Percentiles rank a stretch among this genome's conserved stretches.
Conservation (phyloP, 208 protist species). For the Trypanosoma grayi region DNA sequence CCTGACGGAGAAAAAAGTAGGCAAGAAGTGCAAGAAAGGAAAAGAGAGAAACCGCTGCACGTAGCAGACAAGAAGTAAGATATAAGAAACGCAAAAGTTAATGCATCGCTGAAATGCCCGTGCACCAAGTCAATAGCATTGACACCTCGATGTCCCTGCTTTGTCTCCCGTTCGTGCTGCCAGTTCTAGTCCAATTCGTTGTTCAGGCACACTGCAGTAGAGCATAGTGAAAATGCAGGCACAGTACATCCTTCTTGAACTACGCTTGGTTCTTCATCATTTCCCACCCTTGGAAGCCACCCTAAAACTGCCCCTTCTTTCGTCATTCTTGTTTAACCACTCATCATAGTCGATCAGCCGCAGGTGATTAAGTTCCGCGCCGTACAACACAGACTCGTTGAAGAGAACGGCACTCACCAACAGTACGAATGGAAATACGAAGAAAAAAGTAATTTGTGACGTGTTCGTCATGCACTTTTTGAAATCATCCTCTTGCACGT, state of each 20-base stretch:
- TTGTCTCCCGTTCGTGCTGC: too few relatives aligned
- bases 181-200: too few relatives aligned
- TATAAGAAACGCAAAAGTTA: too few relatives aligned
- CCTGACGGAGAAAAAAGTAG: background rate
- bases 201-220: too few relatives aligned
- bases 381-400: constrained; percentile 26
- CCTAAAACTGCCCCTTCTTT: background rate
- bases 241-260: background rate
- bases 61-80: too few relatives aligned
- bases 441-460: constrained; percentile 23
- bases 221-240: too few relatives aligned
- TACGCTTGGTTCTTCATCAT: background rate
- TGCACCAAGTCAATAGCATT: too few relatives aligned
- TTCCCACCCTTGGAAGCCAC: background rate
- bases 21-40: too few relatives aligned
- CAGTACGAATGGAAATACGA: constrained; percentile 31
- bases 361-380: constrained; percentile 24
- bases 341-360: constrained; percentile 34
- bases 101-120: too few relatives aligned
- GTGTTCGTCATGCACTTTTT: constrained; percentile 17
- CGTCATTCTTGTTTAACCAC: constrained; percentile 11
- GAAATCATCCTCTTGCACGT: constrained; percentile 12
- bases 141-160: too few relatives aligned
- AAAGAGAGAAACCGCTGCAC: too few relatives aligned
- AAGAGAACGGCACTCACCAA: constrained; percentile 26